Evolutionary conservation across 2,329 filamentous ascomycete species (phyloP), one percentile per base, ranked within the genome.

Genomic region (Venturia aucupariae): DNA sequence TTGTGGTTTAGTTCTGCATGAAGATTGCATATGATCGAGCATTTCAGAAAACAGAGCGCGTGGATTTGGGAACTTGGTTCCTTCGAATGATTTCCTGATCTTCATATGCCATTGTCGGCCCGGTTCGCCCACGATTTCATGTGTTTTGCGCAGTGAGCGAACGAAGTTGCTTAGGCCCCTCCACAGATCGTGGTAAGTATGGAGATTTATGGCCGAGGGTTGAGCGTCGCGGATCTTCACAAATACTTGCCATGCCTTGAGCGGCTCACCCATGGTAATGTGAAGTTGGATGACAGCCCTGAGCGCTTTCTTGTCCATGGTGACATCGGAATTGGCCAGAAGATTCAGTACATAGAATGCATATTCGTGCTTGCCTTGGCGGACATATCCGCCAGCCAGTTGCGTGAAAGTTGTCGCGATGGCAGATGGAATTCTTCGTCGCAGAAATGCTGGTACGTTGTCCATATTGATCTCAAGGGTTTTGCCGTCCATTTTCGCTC

Each of bases 371-470:
- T 59, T 32, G 17, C 51, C 32, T 19, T 32, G 35, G 19, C 38
- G 19, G 15, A 44, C 62, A 64, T 64, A 64, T 24, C 32, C 32
- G n/a, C 30, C 35, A n/a, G 62, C 62, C 27, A 64, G 24, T n/a
- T 59, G 48, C 30, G 38, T 57, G 38, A 57, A 64, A 24, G 62
- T 64, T 8, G 22, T 41, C 17, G 62, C 46, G 7, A 27, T 27
- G 3, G 62, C 62, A 41, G 46, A 32, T 27, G 62, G 62, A 24
- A 64, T 48, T 42, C 35, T 39, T 22, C 62, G 62, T 17, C 30
- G 24, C 46, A 64, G 46, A 51, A 57, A 64, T 24, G 54, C n/a
- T 7, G 62, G 62, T 8, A 64, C 30, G 15, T 35, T 39, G 44
- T 55, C 46, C 51, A 39, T 4, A 32, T 62, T 54, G 19, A 15